Evolutionary conservation across 495 filamentous ascomycete genomes (phyloP).

Genomic region (Trichoderma asperelloides): DNA sequence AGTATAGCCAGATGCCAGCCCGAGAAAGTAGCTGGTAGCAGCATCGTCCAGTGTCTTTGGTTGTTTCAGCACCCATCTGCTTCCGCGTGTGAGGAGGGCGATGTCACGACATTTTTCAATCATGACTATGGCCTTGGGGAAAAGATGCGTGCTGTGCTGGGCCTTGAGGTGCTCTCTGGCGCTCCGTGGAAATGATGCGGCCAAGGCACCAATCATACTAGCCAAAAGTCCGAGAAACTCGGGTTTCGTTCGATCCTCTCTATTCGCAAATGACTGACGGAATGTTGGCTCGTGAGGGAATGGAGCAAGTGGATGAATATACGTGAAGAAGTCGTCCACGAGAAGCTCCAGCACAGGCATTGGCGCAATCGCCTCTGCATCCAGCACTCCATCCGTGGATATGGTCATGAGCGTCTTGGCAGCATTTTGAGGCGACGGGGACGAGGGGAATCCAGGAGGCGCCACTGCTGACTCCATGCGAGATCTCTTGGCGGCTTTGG

Average conservation of each 20-base stretch:
- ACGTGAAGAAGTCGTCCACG: conserved; percentile 83
- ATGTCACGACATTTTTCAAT: conserved; percentile 67
- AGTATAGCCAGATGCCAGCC: conserved; percentile 58
- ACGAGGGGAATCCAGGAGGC: conserved; percentile 24
- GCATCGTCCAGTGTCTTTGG: conserved; percentile 70
- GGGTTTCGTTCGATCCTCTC: conserved; percentile 60
- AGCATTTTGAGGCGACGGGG: conserved; percentile 40
- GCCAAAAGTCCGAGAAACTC: conserved; percentile 70
- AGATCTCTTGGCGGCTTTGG: conserved; percentile 52
- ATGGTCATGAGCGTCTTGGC: conserved; percentile 41
- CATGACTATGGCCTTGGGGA: conserved; percentile 61
- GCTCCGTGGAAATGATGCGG: conserved; percentile 74
- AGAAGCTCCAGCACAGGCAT: conserved; percentile 55
- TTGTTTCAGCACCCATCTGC: conserved; percentile 54
- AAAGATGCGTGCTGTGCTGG: conserved; percentile 44
- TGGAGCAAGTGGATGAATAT: conserved; percentile 78
- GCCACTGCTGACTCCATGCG: conserved; percentile 34
- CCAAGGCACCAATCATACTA: conserved; percentile 69
- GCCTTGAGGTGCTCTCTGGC: conserved; percentile 61
- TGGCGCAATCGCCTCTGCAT: conserved; percentile 69
- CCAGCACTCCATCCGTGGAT: conserved; percentile 25
- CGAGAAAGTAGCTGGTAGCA: conserved; percentile 76
- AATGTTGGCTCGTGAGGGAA: conserved; percentile 85
- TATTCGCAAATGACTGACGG: conserved; percentile 54
- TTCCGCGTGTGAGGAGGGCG: conserved; percentile 61